A percentile compares a stretch with the other conserved stretches of the same genome.
These are phyloP conservation scores for Metschnikowia hibisci DNA, from an alignment of 805 yeast species.

Conservation along the genomic window DNA sequence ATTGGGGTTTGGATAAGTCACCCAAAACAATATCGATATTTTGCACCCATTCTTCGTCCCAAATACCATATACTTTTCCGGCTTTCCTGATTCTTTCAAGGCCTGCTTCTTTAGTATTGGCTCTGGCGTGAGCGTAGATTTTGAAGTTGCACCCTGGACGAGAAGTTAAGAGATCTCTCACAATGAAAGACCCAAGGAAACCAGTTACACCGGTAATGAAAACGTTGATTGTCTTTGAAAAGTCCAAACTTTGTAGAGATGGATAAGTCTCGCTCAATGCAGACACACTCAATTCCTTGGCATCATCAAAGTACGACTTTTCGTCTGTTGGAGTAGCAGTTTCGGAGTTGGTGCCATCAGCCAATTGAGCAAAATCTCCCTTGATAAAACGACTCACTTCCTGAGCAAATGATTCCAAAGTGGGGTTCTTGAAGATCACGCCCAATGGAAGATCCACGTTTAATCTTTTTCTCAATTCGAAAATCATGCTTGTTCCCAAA, in stretches of 20 bases:
- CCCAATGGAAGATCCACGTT: conserved; percentile 85
- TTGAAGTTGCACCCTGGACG: conserved; percentile 51
- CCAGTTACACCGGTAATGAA: conserved; percentile 97
- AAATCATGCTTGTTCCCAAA: conserved; percentile 94
- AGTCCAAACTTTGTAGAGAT: conserved; percentile 37
- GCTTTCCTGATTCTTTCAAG: conserved; percentile 70
- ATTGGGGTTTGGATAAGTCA: conserved; percentile 65
- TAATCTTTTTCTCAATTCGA: conserved; percentile 76
- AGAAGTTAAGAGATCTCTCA: conserved; percentile 64
- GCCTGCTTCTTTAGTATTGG: conserved; percentile 63
- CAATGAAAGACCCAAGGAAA: conserved; percentile 85
- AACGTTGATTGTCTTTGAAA: conserved; percentile 46
- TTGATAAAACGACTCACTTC: conserved; percentile 59
- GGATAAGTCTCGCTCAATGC: conserved; percentile 43
- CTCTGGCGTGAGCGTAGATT: conserved; percentile 89
- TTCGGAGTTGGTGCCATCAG: conserved; percentile 21
- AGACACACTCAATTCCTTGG: conserved; percentile 45
- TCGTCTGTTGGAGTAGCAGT: conserved; percentile 11
- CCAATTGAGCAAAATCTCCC: conserved; percentile 46
- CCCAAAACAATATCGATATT: conserved; percentile 76
- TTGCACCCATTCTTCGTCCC: conserved; percentile 58
- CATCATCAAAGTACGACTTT: conserved; percentile 63
- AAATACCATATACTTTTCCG: conserved; percentile 77
- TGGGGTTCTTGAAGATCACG: conserved; percentile 84
- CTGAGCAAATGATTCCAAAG: conserved; percentile 71